Percentiles rank a stretch among this genome's conserved stretches.
Evolutionary conservation across 2,329 filamentous ascomycete species (phyloP).

Genomic region (Epichloe baconii): DNA sequence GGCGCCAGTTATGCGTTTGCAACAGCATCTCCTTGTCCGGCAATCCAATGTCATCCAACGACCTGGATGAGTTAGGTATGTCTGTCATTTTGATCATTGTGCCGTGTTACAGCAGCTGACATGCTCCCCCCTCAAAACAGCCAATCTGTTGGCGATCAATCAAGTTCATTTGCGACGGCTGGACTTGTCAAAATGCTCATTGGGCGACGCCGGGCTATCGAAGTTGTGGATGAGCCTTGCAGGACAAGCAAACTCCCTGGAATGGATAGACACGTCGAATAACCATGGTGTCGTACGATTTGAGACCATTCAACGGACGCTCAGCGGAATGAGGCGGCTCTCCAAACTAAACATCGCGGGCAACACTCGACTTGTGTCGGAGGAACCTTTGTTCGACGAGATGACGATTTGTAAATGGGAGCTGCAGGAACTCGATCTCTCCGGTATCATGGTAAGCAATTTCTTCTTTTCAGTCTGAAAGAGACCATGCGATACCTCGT

Average conservation of each 20-base stretch:
- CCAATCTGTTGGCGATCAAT: constrained; percentile 21
- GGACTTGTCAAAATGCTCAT: constrained; percentile 36
- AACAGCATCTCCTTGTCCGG: constrained; percentile 38
- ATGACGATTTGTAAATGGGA: constrained; percentile 29
- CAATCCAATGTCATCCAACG: constrained; percentile 31
- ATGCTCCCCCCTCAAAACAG: constrained; percentile 4
- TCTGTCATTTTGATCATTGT: background rate
- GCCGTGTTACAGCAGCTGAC: constrained; percentile 1
- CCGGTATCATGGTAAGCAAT: constrained; percentile 34
- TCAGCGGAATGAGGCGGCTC: constrained; percentile 30
- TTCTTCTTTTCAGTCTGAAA: background rate
- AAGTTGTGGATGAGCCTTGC: constrained; percentile 34
- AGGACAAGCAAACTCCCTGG: constrained; percentile 30
- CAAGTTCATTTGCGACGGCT: constrained; percentile 31
- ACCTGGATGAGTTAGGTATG: constrained; percentile 37
- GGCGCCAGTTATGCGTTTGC: constrained; percentile 33
- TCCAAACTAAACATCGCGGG: constrained; percentile 37
- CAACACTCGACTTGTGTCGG: constrained; percentile 32
- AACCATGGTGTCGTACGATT: constrained; percentile 39
- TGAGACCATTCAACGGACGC: constrained; percentile 29
- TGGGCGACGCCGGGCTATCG: constrained; percentile 35
- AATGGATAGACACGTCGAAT: constrained; percentile 37
- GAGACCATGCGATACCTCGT: constrained; percentile 2
- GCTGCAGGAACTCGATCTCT: constrained; percentile 42
- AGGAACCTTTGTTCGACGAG: constrained; percentile 33